Percentiles rank a stretch among this genome's conserved stretches.
Conservation (phyloP, 345 rosid species). For the Excoecaria agallocha region DNA sequence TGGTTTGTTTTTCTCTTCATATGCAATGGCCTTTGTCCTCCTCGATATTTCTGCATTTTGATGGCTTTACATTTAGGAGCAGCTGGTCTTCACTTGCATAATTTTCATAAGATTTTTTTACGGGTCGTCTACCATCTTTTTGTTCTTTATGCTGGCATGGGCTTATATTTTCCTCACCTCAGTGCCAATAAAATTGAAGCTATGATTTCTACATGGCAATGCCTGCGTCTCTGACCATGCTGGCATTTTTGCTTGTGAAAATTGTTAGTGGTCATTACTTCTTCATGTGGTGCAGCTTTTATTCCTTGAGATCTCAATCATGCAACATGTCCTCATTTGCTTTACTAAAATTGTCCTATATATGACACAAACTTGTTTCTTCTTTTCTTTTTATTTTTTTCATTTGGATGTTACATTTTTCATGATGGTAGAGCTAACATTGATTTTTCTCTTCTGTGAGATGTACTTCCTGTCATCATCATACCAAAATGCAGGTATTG, state of each 20-base stretch:
- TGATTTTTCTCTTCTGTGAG: slow-evolving; percentile 96
- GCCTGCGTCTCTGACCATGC: neutral
- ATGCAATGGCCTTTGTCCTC: neutral
- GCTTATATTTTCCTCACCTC: neutral
- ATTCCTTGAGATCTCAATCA: neutral
- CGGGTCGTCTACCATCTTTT: neutral
- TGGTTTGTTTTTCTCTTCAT: neutral
- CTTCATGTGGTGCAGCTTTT: neutral
- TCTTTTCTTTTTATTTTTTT: neutral
- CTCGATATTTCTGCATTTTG: neutral
- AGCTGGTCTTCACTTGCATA: neutral
- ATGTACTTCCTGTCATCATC: slow-evolving; percentile 76
- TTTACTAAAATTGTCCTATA: neutral
- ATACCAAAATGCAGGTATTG: slow-evolving; percentile 87
- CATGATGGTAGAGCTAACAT: slow-evolving; percentile 60
- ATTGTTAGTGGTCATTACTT: neutral
- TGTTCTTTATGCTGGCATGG: neutral
- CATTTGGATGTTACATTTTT: neutral
- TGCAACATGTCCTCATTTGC: neutral
- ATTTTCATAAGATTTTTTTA: too few relatives aligned
- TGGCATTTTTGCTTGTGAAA: neutral
- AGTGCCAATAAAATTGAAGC: neutral
- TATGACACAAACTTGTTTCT: neutral
- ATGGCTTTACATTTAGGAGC: neutral
- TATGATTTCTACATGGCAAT: neutral